Base-by-base conservation (phyloP, 129 eudicot genomes). In the Oenanthe sinensis region DNA sequence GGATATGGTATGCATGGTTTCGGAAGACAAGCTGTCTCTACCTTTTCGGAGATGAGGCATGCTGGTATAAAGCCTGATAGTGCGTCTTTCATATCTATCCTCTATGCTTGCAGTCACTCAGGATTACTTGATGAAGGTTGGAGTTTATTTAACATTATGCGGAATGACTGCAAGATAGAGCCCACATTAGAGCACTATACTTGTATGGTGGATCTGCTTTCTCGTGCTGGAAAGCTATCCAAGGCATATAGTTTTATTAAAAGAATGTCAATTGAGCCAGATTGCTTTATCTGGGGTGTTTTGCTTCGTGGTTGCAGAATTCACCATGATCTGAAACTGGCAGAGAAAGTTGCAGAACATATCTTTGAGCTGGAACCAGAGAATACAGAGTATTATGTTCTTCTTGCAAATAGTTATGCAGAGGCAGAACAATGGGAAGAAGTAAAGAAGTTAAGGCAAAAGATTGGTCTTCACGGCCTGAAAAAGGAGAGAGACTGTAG, bases 1-100 rank as follows among this genome's bases (percentile, higher is more conserved):
- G 96, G 96, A 12, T 91, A 91, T 49, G 83, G 85, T 68, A 87
- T 91, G 83, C 88, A 85, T 79, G 97, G 97, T 63, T 84, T 83
- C 50, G 97, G 93, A 40, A 60, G 45, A 1, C 84, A 88, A 87
- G 91, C 97, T 42, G 68, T 81, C 58, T 81, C 79, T 24, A 80
- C 87, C 81, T 87, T 85, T 46, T 63, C 73, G 44, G 73, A 75
- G 75, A 91, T 91, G 97, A 71, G 79, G 65, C 80, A 50, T 24
- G 68, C 83, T 39, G 86, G 90, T 26, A 81, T 88, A 68, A 62
- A 80, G 65, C 93, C 88, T 67, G 79, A 87, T 60, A 86, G 79
- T 77, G 84, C 79, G 24, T 87, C 93, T 6, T 85, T 84, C 45
- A 62, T 83, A 48, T 89, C 87, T 37, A 84, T 91, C 63, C 85